Base-by-base conservation (phyloP, 257 asterid genomes). In the Ocimum tenuiflorum region DNA sequence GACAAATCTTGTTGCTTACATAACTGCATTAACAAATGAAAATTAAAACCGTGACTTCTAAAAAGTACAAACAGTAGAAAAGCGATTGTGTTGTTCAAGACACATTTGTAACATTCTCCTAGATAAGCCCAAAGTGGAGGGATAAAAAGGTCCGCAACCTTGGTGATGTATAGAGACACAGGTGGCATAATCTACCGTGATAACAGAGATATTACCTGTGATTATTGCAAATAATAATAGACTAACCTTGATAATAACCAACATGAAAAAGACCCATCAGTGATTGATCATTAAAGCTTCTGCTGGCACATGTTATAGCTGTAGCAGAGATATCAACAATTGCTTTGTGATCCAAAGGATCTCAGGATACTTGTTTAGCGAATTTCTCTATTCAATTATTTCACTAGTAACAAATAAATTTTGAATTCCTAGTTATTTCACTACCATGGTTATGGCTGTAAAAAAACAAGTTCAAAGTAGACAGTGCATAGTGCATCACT, bases 11-110 rank as follows among this genome's bases (percentile, higher is more conserved):
- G 33, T 20, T 14, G 59, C 61, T 73, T 36, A 31, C 10, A n/a
- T 27, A 56, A 60, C 59, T 41, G 53, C 69, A 65, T 33, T 29
- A 20, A 49, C 29, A n/a, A n/a, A n/a, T n/a, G n/a, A 42, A 67
- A 51, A 61, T 49, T 33, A 42, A 48, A 60, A 38, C 6, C 22
- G 35, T 20, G 20, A 56, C 62, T 17, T 24, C 50, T 19, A 35
- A 15, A 35, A 17, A 65, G 33, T 29, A n/a, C 3, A 24, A 19
- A n/a, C 23, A 57, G 49, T 15, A 17, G 22, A 55, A 46, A 68
- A 50, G 23, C 11, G 39, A 60, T 29, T 6, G n/a, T 36, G 36
- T 56, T 14, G 8, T 53, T 48, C 35, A 49, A 31, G 20, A 4
- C 19, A n/a, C n/a, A n/a, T n/a, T n/a, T n/a, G n/a, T n/a, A n/a